Evolutionary conservation across 148 eudicot genomes (phyloP).

Genomic region (Chenopodium formosanum): DNA sequence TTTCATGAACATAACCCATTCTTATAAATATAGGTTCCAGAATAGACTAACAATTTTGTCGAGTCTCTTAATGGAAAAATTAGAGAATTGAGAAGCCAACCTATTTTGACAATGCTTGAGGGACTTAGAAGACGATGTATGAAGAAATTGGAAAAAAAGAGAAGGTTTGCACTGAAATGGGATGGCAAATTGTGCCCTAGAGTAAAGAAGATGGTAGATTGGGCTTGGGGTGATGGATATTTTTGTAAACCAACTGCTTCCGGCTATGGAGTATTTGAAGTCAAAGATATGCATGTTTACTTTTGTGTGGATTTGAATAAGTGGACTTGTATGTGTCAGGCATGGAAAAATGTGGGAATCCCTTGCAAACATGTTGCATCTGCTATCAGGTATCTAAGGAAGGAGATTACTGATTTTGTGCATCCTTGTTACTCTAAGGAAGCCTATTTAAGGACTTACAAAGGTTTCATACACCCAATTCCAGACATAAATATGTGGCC

Average conservation of each 20-base stretch:
- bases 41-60: conserved; percentile 8
- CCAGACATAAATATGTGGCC: not conserved
- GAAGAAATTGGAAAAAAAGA: conserved; percentile 1
- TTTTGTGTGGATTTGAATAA: not conserved
- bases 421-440: not conserved
- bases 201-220: not conserved
- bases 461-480: not conserved
- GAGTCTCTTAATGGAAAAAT: conserved; percentile 14
- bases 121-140: not conserved
- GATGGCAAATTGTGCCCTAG: not conserved
- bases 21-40: not conserved
- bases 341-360: conserved; percentile 5
- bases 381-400: not conserved
- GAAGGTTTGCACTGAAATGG: not conserved
- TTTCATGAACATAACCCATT: no score
- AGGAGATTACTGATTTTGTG: not conserved
- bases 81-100: not conserved
- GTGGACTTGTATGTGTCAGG: not conserved
- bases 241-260: not conserved
- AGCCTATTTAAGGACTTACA: not conserved
- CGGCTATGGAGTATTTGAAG: not conserved
- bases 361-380: not conserved
- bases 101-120: conserved; percentile 11
- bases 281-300: not conserved
- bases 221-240: conserved; percentile 4